Percentiles rank a stretch among this genome's conserved stretches.
These are phyloP conservation scores for Suhomyces tanzawaensis DNA, from an alignment of 805 yeast species.

Conservation along the genomic window DNA sequence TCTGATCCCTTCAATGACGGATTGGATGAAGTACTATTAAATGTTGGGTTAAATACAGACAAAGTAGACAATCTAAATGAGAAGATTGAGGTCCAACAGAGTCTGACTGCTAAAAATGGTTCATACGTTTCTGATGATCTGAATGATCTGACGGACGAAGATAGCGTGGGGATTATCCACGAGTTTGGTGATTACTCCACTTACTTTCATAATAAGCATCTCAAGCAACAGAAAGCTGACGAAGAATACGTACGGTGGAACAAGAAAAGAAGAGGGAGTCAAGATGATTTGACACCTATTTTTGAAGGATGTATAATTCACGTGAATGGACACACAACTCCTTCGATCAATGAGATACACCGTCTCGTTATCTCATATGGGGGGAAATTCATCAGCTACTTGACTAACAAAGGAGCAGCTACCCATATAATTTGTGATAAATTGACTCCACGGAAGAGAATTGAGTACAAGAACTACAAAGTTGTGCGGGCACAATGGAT, in stretches of 20 bases:
- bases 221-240: conserved; percentile 61
- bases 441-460: conserved; percentile 71
- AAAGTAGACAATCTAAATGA: conserved; percentile 2
- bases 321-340: conserved; percentile 88
- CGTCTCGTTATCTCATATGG: conserved; percentile 73
- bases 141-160: conserved; percentile 14
- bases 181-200: conserved; percentile 66
- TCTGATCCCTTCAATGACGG: conserved; percentile 28
- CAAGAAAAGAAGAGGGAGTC: conserved; percentile 25
- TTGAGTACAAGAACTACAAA: conserved; percentile 62
- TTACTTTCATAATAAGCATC: conserved; percentile 60
- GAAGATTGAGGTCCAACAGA: neutral
- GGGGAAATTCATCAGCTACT: conserved; percentile 68
- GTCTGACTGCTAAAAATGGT: neutral
- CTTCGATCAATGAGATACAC: conserved; percentile 72
- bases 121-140: neutral
- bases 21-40: conserved; percentile 19
- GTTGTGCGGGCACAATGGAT: conserved; percentile 88
- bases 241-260: conserved; percentile 51
- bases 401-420: conserved; percentile 67
- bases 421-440: conserved; percentile 84
- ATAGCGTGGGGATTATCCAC: conserved; percentile 37
- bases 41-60: conserved; percentile 3
- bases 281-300: conserved; percentile 29
- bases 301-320: conserved; percentile 66